A percentile compares a stretch with the other conserved stretches of the same genome.
phyloP scores from a whole-genome alignment of 1,284 basidiomycete genomes.

The Puccinia triticina region DNA sequence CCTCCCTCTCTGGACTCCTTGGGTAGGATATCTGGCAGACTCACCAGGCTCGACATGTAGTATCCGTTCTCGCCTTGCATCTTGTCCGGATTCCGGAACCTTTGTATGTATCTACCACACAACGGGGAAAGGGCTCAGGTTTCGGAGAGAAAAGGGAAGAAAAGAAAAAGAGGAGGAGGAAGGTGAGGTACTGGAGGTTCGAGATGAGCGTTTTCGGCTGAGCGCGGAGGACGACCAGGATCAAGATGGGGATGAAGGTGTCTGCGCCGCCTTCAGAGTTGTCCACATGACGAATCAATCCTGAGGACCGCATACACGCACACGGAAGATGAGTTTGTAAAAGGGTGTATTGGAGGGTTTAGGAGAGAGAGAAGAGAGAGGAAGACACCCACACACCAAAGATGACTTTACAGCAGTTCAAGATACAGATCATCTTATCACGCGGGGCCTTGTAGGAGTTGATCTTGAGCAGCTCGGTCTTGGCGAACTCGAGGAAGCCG shows the following conservation, averaged over 20 bases:
- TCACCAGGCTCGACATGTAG: slow-evolving; percentile 88
- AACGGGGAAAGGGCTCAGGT: too few relatives aligned
- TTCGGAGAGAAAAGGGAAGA: slow-evolving; percentile 15
- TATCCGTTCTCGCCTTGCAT: slow-evolving; percentile 94
- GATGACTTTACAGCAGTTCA: slow-evolving; percentile 99
- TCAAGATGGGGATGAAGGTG: slow-evolving; percentile 90
- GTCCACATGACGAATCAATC: slow-evolving; percentile 40
- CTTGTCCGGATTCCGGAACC: slow-evolving; percentile 86
- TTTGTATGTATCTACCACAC: slow-evolving; percentile 89
- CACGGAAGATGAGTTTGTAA: slow-evolving; percentile 74
- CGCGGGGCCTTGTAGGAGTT: slow-evolving; percentile 98
- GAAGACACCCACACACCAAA: slow-evolving; percentile 71
- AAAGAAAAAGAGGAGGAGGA: not conserved
- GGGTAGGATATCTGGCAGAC: too few relatives aligned
- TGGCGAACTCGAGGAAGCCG: slow-evolving; percentile 90
- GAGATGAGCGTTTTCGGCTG: slow-evolving; percentile 91
- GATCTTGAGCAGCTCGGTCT: slow-evolving; percentile 93
- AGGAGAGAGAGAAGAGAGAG: not conserved
- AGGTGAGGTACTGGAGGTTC: slow-evolving; percentile 86
- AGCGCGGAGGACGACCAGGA: slow-evolving; percentile 88
- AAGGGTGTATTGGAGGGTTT: slow-evolving; percentile 29
- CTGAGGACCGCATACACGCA: slow-evolving; percentile 53
- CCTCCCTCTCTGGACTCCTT: too few relatives aligned
- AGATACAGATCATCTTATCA: slow-evolving; percentile 95
- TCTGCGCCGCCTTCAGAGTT: slow-evolving; percentile 67